Conservation (phyloP, 1,139 yeast species). For the Waltiozyma sp. region DNA sequence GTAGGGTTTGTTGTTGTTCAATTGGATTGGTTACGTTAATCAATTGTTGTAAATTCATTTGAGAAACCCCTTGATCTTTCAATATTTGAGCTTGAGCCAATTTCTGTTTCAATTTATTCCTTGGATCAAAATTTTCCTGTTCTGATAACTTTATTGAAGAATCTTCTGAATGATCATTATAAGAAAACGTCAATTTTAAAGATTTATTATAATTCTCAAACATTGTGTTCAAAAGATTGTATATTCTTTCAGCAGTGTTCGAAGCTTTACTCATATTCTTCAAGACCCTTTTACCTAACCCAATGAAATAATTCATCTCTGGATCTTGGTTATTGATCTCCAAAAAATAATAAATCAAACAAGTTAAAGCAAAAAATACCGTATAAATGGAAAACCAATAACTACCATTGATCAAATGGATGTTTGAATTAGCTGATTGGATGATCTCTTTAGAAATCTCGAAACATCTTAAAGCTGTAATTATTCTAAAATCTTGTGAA, state of each 20-base stretch:
- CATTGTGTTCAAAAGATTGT: conserved; percentile 10
- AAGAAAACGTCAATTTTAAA: background rate
- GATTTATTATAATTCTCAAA: conserved; percentile 11
- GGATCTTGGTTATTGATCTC: conserved; percentile 8
- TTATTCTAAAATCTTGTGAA: background rate
- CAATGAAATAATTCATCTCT: conserved; percentile 7
- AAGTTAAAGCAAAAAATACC: conserved; percentile 76
- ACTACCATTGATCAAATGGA: conserved; percentile 7
- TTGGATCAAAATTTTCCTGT: conserved; percentile 3
- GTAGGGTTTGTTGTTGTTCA: background rate
- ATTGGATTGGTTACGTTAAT: conserved; percentile 3
- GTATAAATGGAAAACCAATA: conserved; percentile 92
- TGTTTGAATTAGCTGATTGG: background rate
- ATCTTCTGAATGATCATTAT: no score
- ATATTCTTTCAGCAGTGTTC: conserved; percentile 10
- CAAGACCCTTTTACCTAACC: conserved; percentile 8
- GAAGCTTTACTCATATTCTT: conserved; percentile 7
- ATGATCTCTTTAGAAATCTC: conserved; percentile 74
- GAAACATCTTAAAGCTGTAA: conserved; percentile 68
- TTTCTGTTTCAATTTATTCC: background rate
- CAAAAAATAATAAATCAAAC: conserved; percentile 24
- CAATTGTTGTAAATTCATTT: conserved; percentile 1
- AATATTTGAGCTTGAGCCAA: conserved; percentile 2
- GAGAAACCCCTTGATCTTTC: conserved; percentile 3
- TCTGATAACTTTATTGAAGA: no score